These are phyloP conservation scores for Ceratobasidium theobromae DNA, from an alignment of 1,284 basidiomycete species.

Conservation along the genomic window DNA sequence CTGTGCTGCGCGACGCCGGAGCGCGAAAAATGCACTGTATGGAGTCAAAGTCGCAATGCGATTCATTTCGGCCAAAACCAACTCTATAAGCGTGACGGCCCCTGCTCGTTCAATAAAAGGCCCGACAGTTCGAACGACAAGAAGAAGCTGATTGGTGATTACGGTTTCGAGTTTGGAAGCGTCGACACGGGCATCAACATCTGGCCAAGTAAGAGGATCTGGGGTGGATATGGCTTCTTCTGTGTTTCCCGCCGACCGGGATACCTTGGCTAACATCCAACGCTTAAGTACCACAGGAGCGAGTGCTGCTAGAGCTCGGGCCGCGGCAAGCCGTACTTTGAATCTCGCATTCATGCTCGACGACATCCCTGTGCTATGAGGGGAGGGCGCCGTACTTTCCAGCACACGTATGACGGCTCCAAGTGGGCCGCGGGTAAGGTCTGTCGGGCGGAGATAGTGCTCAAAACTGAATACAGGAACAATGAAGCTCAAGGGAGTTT, in stretches of 20 bases:
- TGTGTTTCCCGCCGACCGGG: neutral
- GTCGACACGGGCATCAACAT: slow-evolving; percentile 1
- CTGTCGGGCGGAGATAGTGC: slow-evolving; percentile 21
- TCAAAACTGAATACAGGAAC: slow-evolving; percentile 22
- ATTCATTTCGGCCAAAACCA: slow-evolving; percentile 3
- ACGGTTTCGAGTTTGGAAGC: neutral
- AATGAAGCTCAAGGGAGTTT: neutral
- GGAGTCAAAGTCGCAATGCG: neutral
- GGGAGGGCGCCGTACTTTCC: neutral
- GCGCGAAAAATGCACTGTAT: slow-evolving; percentile 10
- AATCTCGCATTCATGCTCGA: neutral
- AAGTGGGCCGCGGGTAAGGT: slow-evolving; percentile 15
- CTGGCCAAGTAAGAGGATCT: neutral
- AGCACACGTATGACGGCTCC: slow-evolving; percentile 6
- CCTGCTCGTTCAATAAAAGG: slow-evolving; percentile 17
- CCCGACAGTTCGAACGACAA: neutral
- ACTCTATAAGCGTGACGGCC: neutral
- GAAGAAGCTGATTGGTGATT: neutral
- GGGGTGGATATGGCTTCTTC: neutral
- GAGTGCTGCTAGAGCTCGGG: slow-evolving; percentile 8
- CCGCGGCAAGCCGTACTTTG: slow-evolving; percentile 1
- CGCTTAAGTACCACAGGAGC: slow-evolving; percentile 17
- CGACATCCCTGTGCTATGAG: neutral
- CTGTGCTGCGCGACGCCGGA: neutral
- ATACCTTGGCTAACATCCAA: slow-evolving; percentile 1